A percentile compares a stretch with the other conserved stretches of the same genome.
phyloP scores from a whole-genome alignment of 2,329 filamentous ascomycete genomes.

The Colletotrichum aenigma region DNA sequence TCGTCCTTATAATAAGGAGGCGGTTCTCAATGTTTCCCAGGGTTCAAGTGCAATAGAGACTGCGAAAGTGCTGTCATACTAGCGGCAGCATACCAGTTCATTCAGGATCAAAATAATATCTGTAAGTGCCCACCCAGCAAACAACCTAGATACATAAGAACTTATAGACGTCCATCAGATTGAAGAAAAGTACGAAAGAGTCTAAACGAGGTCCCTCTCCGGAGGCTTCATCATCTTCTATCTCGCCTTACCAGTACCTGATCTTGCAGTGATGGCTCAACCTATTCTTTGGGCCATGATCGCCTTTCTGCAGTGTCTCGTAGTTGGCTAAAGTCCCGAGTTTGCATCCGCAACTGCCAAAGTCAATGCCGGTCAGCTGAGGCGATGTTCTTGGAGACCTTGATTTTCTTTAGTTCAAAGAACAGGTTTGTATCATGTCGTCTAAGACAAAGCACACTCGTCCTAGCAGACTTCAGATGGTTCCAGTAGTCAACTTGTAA shows the following conservation, averaged over 20 bases:
- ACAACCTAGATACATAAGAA: background rate
- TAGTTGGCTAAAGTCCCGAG: background rate
- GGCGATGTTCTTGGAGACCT: background rate
- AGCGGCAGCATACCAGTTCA: background rate
- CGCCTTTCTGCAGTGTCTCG: background rate
- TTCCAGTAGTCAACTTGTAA: background rate
- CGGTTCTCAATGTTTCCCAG: background rate
- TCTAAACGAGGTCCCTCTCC: background rate
- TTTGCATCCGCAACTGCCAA: background rate
- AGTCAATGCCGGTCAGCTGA: background rate
- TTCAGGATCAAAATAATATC: too few species aligned
- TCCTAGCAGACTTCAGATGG: background rate
- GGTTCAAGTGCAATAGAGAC: background rate
- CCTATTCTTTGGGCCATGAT: background rate
- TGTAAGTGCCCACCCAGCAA: too few species aligned
- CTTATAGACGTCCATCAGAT: background rate
- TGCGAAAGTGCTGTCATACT: background rate
- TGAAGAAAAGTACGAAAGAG: background rate
- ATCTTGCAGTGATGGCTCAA: background rate
- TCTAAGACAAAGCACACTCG: background rate
- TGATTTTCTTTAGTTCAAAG: background rate
- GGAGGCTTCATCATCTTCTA: background rate
- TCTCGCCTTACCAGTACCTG: background rate
- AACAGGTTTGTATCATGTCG: background rate
- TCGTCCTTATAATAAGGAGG: background rate